Conservation (phyloP, 2,329 filamentous ascomycete genomes). For the Aureobasidium sp. region DNA sequence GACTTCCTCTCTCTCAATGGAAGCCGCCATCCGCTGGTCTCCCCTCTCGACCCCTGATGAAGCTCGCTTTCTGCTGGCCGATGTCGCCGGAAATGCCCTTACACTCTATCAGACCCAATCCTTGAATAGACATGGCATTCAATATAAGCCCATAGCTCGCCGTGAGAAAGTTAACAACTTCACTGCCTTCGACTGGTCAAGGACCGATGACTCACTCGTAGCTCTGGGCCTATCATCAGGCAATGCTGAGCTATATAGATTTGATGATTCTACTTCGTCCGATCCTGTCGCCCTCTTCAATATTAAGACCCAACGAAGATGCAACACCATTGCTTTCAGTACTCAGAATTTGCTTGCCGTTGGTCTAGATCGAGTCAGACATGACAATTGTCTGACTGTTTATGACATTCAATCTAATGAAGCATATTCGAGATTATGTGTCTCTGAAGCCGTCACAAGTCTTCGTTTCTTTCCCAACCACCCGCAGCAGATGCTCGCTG, state of each 20-base stretch:
- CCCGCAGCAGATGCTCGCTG: conserved; percentile 67
- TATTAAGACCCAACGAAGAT: conserved; percentile 68
- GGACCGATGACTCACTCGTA: conserved; percentile 56
- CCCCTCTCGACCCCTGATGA: conserved; percentile 47
- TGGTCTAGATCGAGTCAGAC: conserved; percentile 71
- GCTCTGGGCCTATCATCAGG: conserved; percentile 70
- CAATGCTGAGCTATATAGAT: conserved; percentile 65
- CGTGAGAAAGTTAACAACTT: conserved; percentile 50
- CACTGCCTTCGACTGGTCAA: conserved; percentile 61
- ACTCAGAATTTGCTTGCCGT: conserved; percentile 65
- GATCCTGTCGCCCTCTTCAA: conserved; percentile 54
- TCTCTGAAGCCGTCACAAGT: conserved; percentile 67
- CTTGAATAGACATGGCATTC: conserved; percentile 33
- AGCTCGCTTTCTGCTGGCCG: conserved; percentile 55
- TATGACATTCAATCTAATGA: conserved; percentile 64
- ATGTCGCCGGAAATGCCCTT: conserved; percentile 54
- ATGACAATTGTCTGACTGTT: conserved; percentile 74
- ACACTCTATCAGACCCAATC: conserved; percentile 47
- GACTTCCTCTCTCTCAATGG: conserved; percentile 36
- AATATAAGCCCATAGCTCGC: conserved; percentile 48
- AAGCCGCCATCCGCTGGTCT: conserved; percentile 58
- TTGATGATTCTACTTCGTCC: conserved; percentile 41
- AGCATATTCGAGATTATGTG: conserved; percentile 51
- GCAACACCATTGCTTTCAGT: conserved; percentile 76
- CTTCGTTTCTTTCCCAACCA: conserved; percentile 75